Conservation (phyloP, 2,329 filamentous ascomycete species). For the Aciculosporium take region DNA sequence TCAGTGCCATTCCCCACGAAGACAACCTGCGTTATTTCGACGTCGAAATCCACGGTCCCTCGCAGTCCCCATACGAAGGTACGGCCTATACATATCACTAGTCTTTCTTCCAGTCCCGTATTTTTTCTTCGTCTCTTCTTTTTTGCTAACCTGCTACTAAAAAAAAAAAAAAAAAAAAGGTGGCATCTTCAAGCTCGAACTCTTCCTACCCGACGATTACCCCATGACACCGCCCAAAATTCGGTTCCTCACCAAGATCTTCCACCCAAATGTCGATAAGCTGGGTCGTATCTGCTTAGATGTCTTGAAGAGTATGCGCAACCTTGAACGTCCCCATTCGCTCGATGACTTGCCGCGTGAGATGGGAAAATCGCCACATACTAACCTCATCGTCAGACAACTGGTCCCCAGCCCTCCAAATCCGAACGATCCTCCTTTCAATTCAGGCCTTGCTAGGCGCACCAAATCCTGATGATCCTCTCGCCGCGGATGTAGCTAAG, state of each 20-base stretch:
- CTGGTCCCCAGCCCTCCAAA: conserved; percentile 96
- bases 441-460: conserved; percentile 94
- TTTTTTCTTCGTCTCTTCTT: conserved; percentile 5
- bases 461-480: conserved; percentile 94
- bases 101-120: not conserved
- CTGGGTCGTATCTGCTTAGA: conserved; percentile 94
- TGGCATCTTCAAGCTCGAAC: conserved; percentile 89
- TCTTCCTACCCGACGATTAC: conserved; percentile 97
- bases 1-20: conserved; percentile 88
- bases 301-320: conserved; percentile 73
- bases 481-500: conserved; percentile 94
- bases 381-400: conserved; percentile 49
- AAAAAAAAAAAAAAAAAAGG: conserved; percentile 25
- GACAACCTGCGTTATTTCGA: conserved; percentile 98
- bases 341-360: not conserved
- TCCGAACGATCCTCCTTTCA: conserved; percentile 93
- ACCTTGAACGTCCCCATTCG: too few relatives aligned
- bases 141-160: not conserved
- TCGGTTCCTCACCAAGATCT: conserved; percentile 96
- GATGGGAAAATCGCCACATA: not conserved
- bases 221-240: conserved; percentile 99
- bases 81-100: conserved; percentile 15
- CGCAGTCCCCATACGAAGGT: conserved; percentile 93
- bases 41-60: conserved; percentile 86
- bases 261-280: conserved; percentile 97